A percentile compares a stretch with the other conserved stretches of the same genome.
phyloP scores from a whole-genome alignment of 2,329 filamentous ascomycete species.

The Coleophoma crateriformis region DNA sequence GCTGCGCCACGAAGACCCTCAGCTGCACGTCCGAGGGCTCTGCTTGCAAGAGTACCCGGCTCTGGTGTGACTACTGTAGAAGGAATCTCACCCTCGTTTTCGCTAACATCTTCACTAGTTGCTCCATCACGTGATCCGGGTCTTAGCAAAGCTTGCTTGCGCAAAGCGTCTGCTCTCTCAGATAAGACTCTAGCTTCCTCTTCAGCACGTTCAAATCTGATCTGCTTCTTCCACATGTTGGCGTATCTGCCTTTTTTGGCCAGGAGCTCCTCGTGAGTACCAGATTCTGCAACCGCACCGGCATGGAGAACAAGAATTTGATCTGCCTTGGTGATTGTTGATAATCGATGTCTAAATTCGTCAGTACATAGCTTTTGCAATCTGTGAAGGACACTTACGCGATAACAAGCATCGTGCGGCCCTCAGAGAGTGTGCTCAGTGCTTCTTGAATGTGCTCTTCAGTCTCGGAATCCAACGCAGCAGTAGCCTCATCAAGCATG shows the following conservation, averaged over 20 bases:
- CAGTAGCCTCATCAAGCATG: conserved; percentile 88
- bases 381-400: conserved; percentile 51
- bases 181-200: conserved; percentile 41
- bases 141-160: conserved; percentile 19
- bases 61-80: conserved; percentile 10
- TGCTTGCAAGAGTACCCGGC: conserved; percentile 9
- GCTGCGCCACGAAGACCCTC: conserved; percentile 8
- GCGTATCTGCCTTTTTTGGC: conserved; percentile 65
- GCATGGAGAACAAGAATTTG: conserved; percentile 79
- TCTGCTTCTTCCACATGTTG: conserved; percentile 87
- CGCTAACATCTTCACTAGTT: conserved; percentile 19
- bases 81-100: conserved; percentile 19
- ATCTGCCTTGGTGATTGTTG: conserved; percentile 86
- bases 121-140: conserved; percentile 9
- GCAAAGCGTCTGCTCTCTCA: conserved; percentile 23
- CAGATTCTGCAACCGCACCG: conserved; percentile 71
- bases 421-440: conserved; percentile 72
- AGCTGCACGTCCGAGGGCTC: conserved; percentile 8
- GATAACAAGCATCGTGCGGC: conserved; percentile 91
- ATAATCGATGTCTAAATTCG: conserved; percentile 67
- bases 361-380: conserved; percentile 60
- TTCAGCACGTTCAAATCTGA: conserved; percentile 66
- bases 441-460: conserved; percentile 91
- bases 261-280: conserved; percentile 74
- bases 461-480: conserved; percentile 84